Evolutionary conservation across 768 basidiomycete genomes (phyloP).

Genomic region (Ephemerocybe angulata): DNA sequence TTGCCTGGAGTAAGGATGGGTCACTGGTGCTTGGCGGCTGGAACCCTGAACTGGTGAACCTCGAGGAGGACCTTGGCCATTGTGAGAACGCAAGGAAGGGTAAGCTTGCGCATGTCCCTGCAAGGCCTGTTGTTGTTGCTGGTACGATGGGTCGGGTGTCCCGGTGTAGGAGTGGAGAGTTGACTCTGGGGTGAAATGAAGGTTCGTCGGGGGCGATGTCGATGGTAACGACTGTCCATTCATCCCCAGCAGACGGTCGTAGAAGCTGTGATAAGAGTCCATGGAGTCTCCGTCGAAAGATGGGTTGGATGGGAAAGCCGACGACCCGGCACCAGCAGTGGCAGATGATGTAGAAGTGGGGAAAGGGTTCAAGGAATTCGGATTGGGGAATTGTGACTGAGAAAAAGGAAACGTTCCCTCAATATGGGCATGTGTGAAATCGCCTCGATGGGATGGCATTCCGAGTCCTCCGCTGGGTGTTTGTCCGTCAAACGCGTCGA

Average conservation of each 20-base stretch:
- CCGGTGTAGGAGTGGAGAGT: conserved; percentile 24
- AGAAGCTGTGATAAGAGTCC: no score
- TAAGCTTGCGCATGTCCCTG: not conserved
- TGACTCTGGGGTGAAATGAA: conserved; percentile 22
- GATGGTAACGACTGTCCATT: conserved; percentile 16
- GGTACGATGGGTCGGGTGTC: conserved; percentile 27
- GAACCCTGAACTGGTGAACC: no score
- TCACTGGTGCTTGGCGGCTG: no score
- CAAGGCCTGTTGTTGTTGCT: not conserved
- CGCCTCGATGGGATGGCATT: conserved; percentile 12
- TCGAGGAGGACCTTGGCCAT: no score
- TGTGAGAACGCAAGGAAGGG: no score
- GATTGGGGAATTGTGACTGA: no score
- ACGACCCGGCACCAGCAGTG: no score
- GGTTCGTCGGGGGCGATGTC: conserved; percentile 17
- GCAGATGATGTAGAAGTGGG: no score
- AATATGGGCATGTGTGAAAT: conserved; percentile 3
- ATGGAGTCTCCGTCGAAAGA: no score
- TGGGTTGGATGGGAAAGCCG: no score
- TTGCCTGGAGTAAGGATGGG: no score
- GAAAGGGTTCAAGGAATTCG: no score
- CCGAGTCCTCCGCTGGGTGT: conserved; percentile 7
- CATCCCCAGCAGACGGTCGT: conserved; percentile 9
- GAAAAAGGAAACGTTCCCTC: conserved; percentile 16
- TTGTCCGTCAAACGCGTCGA: conserved; percentile 27